phyloP scores from a whole-genome alignment of 2,329 filamentous ascomycete species.

The Colletotrichum melonis region DNA sequence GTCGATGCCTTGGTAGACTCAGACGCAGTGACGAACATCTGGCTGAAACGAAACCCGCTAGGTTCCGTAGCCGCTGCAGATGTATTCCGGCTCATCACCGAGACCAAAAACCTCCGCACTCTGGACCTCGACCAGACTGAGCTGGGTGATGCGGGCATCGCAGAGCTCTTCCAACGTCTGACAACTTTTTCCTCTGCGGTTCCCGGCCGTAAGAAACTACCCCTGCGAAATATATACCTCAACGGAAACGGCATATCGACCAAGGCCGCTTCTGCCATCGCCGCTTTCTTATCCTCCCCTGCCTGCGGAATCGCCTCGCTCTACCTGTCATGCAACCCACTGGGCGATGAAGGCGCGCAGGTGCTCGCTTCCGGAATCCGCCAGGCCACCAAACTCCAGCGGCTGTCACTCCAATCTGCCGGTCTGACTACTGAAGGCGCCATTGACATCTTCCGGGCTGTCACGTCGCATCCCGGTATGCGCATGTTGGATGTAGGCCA shows the following conservation, averaged over 20 bases:
- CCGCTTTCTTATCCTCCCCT: slow-evolving; percentile 46
- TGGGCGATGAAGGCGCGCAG: slow-evolving; percentile 46
- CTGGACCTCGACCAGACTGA: slow-evolving; percentile 66
- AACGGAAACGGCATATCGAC: slow-evolving; percentile 49
- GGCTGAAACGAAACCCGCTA: slow-evolving; percentile 66
- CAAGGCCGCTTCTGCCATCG: slow-evolving; percentile 45
- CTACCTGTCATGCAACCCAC: slow-evolving; percentile 52
- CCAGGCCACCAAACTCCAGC: slow-evolving; percentile 46
- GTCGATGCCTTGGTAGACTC: slow-evolving; percentile 58
- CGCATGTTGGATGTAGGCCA: slow-evolving; percentile 57
- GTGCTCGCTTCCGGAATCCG: slow-evolving; percentile 46
- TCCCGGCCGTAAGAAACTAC: slow-evolving; percentile 39
- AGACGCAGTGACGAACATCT: slow-evolving; percentile 58
- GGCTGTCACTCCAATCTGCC: slow-evolving; percentile 55
- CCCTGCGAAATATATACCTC: slow-evolving; percentile 50
- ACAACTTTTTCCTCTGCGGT: slow-evolving; percentile 43
- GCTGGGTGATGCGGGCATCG: slow-evolving; percentile 58
- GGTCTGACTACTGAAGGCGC: slow-evolving; percentile 54
- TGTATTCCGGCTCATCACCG: slow-evolving; percentile 56
- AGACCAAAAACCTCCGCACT: slow-evolving; percentile 56
- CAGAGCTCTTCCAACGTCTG: slow-evolving; percentile 54
- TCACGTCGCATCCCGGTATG: slow-evolving; percentile 48
- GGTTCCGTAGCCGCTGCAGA: slow-evolving; percentile 50
- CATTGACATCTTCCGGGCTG: slow-evolving; percentile 49
- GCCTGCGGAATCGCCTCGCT: slow-evolving; percentile 48